These are phyloP conservation scores for Cystobasidium sp. DNA, from an alignment of 1,284 basidiomycete genomes.

Conservation along the genomic window DNA sequence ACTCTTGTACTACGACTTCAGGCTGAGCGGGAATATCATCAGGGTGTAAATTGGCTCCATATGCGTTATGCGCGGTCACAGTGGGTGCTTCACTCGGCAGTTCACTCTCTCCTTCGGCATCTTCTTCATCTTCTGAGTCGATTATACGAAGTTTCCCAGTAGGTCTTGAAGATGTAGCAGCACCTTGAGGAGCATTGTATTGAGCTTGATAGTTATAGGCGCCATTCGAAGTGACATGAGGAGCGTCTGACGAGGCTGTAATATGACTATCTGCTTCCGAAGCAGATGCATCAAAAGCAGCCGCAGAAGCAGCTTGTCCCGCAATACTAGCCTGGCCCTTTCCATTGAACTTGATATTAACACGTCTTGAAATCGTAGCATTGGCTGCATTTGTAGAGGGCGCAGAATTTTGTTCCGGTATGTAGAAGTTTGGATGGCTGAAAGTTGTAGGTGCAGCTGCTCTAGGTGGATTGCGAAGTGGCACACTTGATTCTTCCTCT, in stretches of 20 bases:
- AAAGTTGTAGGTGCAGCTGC: neutral
- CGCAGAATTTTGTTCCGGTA: neutral
- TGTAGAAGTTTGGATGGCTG: neutral
- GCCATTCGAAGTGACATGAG: conserved; percentile 22
- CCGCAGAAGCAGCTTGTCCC: neutral
- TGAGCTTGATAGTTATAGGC: neutral
- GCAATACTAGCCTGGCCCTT: neutral
- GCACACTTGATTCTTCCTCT: neutral
- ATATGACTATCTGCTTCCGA: conserved; percentile 25
- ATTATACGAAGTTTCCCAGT: neutral
- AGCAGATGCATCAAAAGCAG: neutral
- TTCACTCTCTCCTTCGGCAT: conserved; percentile 1
- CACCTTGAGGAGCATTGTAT: neutral
- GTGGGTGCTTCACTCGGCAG: conserved; percentile 19
- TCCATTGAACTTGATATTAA: neutral
- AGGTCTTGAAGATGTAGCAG: neutral
- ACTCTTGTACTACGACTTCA: conserved; percentile 10
- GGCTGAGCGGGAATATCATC: neutral
- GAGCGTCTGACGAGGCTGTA: conserved; percentile 18
- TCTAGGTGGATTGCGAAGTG: conserved; percentile 23
- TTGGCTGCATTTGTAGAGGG: neutral
- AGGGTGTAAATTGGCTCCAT: neutral
- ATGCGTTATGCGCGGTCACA: conserved; percentile 16
- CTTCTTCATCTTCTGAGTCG: conserved; percentile 34
- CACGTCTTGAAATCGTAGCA: neutral